Evolutionary conservation across 2,329 filamentous ascomycete species (phyloP), one percentile per base, ranked within the genome.

Genomic region (Madurella mycetomatis): DNA sequence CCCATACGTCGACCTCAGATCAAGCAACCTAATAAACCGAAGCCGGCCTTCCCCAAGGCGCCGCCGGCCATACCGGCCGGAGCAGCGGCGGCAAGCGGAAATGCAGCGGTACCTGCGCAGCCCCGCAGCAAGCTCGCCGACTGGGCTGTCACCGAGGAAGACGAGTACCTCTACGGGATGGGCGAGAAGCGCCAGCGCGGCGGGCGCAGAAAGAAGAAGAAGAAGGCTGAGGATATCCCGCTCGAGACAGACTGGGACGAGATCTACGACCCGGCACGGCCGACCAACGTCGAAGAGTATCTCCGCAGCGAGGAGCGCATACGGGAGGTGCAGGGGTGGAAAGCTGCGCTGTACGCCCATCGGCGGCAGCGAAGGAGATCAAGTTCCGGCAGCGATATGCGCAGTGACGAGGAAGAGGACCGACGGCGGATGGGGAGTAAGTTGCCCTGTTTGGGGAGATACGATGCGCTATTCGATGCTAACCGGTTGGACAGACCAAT

Each of bases 241-340:
- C 73, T 79, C 49, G 80, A 83, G 67, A 84, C 81, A n/a, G 86
- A 95, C 66, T 96, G 91, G 91, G 88, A 95, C 68, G 90, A 95
- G 67, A 82, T 94, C 19, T 96, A 96, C 68, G 92, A 96, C 65
- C 89, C 90, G 1, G 77, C 86, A 11, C 77, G 88, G 40, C 91
- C 92, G 9, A 95, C 89, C 41, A 91, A 85, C 61, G 88, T 92
- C 47, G 87, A 92, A 52, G 88, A 92, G 65, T 96, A 94, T 67
- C 81, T 88, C 56, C 79, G 85, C 56, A 94, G 90, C 65, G 90
- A 95, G 55, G 91, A 95, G 72, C 87, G 89, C 66, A 82, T 92
- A 55, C 76, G 81, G 16, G 90, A 95, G 67, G 81, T 91, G 3
- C 80, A 83, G 54, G 90, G 95, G 64, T 96, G 92, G 92, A 95